Percentiles rank a stretch among this genome's conserved stretches.
phyloP scores from a whole-genome alignment of 305 asterid species.

The Solanum hybrid region DNA sequence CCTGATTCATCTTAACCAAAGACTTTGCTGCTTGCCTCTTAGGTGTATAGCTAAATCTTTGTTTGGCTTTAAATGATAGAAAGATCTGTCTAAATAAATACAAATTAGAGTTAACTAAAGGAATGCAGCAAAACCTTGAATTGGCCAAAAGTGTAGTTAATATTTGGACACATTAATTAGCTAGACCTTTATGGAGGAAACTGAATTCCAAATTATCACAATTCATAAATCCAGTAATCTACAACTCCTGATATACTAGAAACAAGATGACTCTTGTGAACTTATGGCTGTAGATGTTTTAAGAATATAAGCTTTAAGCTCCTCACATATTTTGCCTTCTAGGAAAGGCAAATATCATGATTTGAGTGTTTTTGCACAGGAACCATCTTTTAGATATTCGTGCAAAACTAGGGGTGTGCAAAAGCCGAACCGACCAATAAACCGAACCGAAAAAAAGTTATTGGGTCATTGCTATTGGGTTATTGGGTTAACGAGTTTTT shows the following conservation, averaged over 20 bases:
- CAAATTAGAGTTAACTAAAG: neutral
- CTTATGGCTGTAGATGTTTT: neutral
- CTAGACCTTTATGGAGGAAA: neutral
- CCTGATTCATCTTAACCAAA: neutral
- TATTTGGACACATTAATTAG: neutral
- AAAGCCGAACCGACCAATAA: no score
- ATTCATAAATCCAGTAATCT: neutral
- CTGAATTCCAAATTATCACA: neutral
- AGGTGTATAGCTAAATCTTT: neutral
- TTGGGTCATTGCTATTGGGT: no score
- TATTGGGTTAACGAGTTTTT: no score
- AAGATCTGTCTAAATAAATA: neutral
- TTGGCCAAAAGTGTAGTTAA: neutral
- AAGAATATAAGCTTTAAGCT: neutral
- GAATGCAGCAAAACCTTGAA: neutral
- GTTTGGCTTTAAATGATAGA: neutral
- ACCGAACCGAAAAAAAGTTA: no score
- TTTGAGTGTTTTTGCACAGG: neutral
- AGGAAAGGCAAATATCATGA: neutral
- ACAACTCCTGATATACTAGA: neutral
- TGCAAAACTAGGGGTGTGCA: neutral
- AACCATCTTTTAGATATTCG: neutral
- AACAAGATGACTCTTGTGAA: neutral
- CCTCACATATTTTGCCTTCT: neutral
- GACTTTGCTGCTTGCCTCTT: neutral